Evolutionary conservation across 225 moss, liverwort and hornwort genomes (phyloP).

Genomic region (Physcomitrium patens): DNA sequence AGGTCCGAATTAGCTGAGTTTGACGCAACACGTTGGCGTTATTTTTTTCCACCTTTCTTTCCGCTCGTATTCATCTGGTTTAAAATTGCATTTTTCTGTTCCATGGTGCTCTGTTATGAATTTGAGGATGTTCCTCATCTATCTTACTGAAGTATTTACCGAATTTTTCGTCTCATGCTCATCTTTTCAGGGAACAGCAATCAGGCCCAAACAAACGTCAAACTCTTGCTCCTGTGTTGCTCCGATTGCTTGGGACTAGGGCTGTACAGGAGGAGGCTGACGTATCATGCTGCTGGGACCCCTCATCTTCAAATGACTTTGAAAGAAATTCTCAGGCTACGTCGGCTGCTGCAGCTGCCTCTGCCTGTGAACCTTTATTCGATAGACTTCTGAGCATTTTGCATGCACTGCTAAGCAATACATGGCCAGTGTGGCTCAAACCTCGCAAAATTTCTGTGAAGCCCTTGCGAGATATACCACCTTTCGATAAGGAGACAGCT

Average conservation of each 20-base stretch:
- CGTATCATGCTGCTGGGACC: constrained; percentile 54
- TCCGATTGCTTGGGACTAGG: constrained; percentile 90
- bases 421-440: constrained; percentile 70
- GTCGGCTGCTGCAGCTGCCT: constrained; percentile 50
- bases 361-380: constrained; percentile 70
- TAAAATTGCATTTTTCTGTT: constrained; percentile 4
- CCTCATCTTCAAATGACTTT: constrained; percentile 33
- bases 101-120: neutral
- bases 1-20: neutral
- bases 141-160: constrained; percentile 2
- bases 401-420: constrained; percentile 64
- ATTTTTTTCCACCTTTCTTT: neutral
- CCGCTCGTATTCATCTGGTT: constrained; percentile 14
- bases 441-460: constrained; percentile 50
- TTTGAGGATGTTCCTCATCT: neutral
- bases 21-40: neutral
- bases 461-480: constrained; percentile 49
- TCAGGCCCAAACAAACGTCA: constrained; percentile 81
- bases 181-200: constrained; percentile 76
- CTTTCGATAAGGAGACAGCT: constrained; percentile 64
- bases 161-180: constrained; percentile 15
- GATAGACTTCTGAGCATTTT: constrained; percentile 68
- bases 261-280: constrained; percentile 95
- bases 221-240: constrained; percentile 84
- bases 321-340: constrained; percentile 64